A percentile compares a stretch with the other conserved stretches of the same genome.
phyloP scores from a whole-genome alignment of 345 rosid genomes.

The Eucalyptus albens region DNA sequence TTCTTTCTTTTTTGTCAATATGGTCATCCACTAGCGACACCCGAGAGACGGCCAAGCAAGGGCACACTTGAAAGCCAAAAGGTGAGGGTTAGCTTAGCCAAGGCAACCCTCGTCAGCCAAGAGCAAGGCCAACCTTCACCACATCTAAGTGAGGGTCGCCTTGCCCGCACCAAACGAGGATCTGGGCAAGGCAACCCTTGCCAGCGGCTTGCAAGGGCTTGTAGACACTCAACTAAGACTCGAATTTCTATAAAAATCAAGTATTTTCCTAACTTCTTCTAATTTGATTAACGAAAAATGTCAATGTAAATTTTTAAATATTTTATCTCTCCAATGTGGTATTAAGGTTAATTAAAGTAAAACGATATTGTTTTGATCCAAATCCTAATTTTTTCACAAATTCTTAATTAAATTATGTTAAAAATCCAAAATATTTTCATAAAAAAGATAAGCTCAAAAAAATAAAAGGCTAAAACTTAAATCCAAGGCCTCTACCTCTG shows the following conservation, averaged over 20 bases:
- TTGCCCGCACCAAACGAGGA: fast-evolving
- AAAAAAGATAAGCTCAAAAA: too few relatives aligned
- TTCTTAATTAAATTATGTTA: background rate
- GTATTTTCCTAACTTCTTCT: too few relatives aligned
- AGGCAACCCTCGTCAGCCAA: background rate
- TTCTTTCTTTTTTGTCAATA: too few relatives aligned
- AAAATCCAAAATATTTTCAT: too few relatives aligned
- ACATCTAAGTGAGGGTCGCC: too few relatives aligned
- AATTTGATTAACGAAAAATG: background rate
- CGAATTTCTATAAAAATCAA: too few relatives aligned
- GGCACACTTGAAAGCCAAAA: background rate
- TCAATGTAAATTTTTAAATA: background rate
- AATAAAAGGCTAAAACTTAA: background rate
- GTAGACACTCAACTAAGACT: background rate
- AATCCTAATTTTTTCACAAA: background rate
- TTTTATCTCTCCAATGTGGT: background rate
- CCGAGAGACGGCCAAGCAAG: background rate
- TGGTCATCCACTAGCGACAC: background rate
- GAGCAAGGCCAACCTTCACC: background rate
- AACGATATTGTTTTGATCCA: too few relatives aligned
- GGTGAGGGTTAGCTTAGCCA: background rate
- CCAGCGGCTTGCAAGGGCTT: fast-evolving
- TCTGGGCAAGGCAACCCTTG: too few relatives aligned
- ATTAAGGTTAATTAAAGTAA: background rate
- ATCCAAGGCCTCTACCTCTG: background rate